Evolutionary conservation across 371 early-diverging fungal species (phyloP), one percentile per base, ranked within the genome.

Genomic region (Mortierella sp.): DNA sequence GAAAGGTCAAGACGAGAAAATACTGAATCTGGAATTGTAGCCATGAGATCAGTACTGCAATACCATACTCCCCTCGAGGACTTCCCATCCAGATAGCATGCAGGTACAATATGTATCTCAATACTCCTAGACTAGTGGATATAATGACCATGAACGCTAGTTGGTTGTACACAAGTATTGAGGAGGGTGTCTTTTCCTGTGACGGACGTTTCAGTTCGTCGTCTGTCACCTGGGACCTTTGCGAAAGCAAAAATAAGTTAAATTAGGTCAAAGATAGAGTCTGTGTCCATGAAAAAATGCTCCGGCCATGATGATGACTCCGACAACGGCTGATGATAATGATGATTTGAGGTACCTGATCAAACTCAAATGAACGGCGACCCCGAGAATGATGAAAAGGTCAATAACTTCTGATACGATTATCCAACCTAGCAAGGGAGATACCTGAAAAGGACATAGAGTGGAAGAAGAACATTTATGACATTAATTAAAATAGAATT

Each of bases 11-110:
- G 33, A 61, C 6, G 21, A n/a, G 24, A 24, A 22, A n/a, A 28
- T 61, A 61, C 41, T 61, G 62, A 22, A 43, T 43, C 41, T 45
- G 62, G 28, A n/a, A 43, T 13, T 61, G 62, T 10, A 45, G 22
- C 62, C 62, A 61, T 43, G 3, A 9, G 13, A 61, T 4, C 22
- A 45, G 5, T 7, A 16, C 4, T 36, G 0, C 41, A 21, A 4
- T 9, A n/a, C 21, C 7, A 38, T 19, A 41, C 9, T 21, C n/a
- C 6, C 22, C 3, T 21, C 10, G 13, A 13, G 24, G 21, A 5
- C 10, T 21, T 41, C n/a, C 19, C 1, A 19, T 13, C 60, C 60
- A 60, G 1, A 4, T 40, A 7, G 2, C 3, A 15, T 43, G 43
- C 16, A 22, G 43, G 8, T 5, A 40, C n/a, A 61, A 43, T 11